phyloP scores from a whole-genome alignment of 1,284 basidiomycete genomes.

The Trichosporon sp. region DNA sequence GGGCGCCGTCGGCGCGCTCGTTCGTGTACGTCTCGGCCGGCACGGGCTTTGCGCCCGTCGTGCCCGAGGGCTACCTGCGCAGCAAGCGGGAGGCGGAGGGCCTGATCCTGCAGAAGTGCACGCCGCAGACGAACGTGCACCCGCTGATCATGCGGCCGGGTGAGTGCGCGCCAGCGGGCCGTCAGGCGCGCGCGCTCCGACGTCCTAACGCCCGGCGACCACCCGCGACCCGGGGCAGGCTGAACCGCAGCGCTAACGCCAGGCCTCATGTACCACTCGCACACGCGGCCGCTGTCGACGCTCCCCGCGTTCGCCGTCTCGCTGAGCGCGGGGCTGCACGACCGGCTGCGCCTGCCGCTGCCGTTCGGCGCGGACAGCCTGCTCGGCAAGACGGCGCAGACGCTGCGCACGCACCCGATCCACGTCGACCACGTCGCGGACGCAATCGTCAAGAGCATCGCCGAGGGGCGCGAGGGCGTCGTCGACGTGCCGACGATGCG shows the following conservation, averaged over 20 bases:
- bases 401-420: slow-evolving; percentile 77
- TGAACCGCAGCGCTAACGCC: slow-evolving; percentile 10
- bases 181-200: too few relatives aligned
- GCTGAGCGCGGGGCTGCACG: slow-evolving; percentile 67
- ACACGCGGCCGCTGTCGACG: slow-evolving; percentile 79
- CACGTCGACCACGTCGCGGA: slow-evolving; percentile 94
- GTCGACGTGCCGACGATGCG: slow-evolving; percentile 72
- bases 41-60: slow-evolving; percentile 80
- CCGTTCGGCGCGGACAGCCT: slow-evolving; percentile 51
- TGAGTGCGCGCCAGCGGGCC: too few relatives aligned
- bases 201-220: too few relatives aligned
- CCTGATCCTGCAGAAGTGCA: slow-evolving; percentile 8
- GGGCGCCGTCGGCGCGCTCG: slow-evolving; percentile 45
- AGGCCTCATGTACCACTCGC: slow-evolving; percentile 95
- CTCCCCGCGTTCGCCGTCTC: slow-evolving; percentile 80
- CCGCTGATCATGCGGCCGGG: slow-evolving; percentile 79
- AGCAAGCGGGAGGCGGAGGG: slow-evolving; percentile 84
- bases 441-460: slow-evolving; percentile 56
- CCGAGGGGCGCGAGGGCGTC: slow-evolving; percentile 58
- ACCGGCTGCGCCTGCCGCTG: slow-evolving; percentile 56
- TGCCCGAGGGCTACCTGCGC: slow-evolving; percentile 77
- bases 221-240: too few relatives aligned
- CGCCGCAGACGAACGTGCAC: slow-evolving; percentile 4
- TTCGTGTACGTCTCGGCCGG: slow-evolving; percentile 95
- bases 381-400: slow-evolving; percentile 49